These are phyloP conservation scores for Sarocladium brachiariae DNA, from an alignment of 2,329 filamentous ascomycete species.

Conservation along the genomic window DNA sequence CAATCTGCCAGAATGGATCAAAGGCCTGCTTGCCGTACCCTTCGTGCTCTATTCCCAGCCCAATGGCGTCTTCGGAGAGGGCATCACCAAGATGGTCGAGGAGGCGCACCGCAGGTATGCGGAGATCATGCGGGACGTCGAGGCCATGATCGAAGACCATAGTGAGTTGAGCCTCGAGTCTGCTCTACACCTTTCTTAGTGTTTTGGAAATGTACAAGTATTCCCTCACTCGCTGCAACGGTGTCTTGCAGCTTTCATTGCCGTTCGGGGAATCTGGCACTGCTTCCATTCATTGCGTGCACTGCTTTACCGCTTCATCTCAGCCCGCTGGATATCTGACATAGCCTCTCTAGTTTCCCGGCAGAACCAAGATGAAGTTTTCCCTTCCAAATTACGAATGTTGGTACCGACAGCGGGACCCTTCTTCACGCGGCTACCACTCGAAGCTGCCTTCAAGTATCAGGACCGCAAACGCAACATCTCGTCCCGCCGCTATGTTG, in stretches of 20 bases:
- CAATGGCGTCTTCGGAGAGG: conserved; percentile 73
- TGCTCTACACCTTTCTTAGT: not conserved
- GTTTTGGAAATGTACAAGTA: not conserved
- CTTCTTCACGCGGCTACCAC: conserved; percentile 83
- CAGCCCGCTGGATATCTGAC: not conserved
- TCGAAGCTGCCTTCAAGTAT: conserved; percentile 85
- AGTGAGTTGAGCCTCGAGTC: conserved; percentile 50
- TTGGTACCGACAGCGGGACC: conserved; percentile 86
- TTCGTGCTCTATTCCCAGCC: conserved; percentile 96
- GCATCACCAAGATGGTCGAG: conserved; percentile 65
- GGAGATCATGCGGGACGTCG: conserved; percentile 92
- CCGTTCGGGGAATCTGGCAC: too few relatives aligned
- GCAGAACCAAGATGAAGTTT: conserved; percentile 54
- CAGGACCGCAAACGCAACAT: conserved; percentile 84
- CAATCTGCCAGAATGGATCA: conserved; percentile 76
- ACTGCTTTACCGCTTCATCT: not conserved
- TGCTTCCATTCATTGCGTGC: too few relatives aligned
- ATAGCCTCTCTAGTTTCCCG: conserved; percentile 54
- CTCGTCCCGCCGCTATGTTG: conserved; percentile 84
- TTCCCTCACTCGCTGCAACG: too few relatives aligned
- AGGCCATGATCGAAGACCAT: conserved; percentile 85
- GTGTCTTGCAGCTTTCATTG: too few relatives aligned
- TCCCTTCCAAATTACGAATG: conserved; percentile 85
- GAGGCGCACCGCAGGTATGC: conserved; percentile 84
- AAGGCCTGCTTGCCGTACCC: conserved; percentile 85